Conservation (phyloP, 2,329 filamentous ascomycete genomes). For the Sclerotinia glacialis region DNA sequence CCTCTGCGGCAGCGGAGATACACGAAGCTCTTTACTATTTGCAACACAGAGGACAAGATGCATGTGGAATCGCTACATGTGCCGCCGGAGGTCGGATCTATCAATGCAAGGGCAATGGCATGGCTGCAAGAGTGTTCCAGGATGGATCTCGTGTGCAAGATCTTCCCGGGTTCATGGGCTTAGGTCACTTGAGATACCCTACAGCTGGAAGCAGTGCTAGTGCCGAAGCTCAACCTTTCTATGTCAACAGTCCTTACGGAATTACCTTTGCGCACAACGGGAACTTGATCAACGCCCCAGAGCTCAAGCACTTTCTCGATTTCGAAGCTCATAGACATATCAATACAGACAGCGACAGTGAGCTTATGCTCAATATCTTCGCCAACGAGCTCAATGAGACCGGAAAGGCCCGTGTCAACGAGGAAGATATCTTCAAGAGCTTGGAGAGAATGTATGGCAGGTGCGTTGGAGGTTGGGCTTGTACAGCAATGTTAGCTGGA, state of each 20-base stretch:
- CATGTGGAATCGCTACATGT: conserved; percentile 77
- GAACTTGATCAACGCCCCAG: conserved; percentile 76
- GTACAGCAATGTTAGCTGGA: conserved; percentile 77
- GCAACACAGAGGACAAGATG: conserved; percentile 78
- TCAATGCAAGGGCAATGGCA: conserved; percentile 86
- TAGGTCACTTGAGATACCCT: conserved; percentile 84
- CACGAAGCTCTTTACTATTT: conserved; percentile 72
- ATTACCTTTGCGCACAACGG: conserved; percentile 83
- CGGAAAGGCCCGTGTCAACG: conserved; percentile 76
- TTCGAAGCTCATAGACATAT: conserved; percentile 41
- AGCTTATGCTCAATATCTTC: conserved; percentile 85
- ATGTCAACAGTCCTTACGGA: conserved; percentile 82
- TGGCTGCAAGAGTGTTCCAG: conserved; percentile 80
- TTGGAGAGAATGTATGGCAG: conserved; percentile 69
- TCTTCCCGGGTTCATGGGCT: conserved; percentile 80
- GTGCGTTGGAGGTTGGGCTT: conserved; percentile 75
- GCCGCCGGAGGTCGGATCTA: conserved; percentile 75
- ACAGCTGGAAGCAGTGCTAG: conserved; percentile 82
- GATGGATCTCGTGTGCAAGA: conserved; percentile 72
- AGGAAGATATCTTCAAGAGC: conserved; percentile 71
- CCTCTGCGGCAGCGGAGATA: conserved; percentile 60
- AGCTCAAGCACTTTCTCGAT: conserved; percentile 56
- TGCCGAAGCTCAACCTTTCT: conserved; percentile 88
- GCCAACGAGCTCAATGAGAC: conserved; percentile 78
- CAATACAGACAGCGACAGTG: conserved; percentile 87